Percentiles rank a stretch among this genome's conserved stretches.
These are phyloP conservation scores for Aspergillus ustus DNA, from an alignment of 2,329 filamentous ascomycete species.

Conservation along the genomic window DNA sequence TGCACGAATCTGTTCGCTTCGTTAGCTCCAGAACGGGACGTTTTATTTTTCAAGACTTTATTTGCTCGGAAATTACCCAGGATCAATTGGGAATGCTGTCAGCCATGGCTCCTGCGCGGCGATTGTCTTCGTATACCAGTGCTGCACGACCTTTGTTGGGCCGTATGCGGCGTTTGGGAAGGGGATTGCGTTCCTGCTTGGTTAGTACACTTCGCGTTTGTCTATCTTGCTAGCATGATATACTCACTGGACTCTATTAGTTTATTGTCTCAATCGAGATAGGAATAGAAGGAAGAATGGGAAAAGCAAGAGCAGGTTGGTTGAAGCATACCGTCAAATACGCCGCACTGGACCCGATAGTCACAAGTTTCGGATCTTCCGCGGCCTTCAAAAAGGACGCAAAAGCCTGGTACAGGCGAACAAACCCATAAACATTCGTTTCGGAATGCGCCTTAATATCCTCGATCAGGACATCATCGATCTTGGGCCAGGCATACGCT, in stretches of 20 bases:
- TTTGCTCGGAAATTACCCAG: conserved; percentile 8
- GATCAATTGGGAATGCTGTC: conserved; percentile 24
- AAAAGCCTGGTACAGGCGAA: conserved; percentile 22
- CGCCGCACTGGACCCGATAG: conserved; percentile 18
- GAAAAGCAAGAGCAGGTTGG: too few species aligned
- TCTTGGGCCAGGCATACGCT: conserved; percentile 20
- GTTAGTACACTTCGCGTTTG: too few species aligned
- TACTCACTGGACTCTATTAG: neutral
- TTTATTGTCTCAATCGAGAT: neutral
- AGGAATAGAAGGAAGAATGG: neutral
- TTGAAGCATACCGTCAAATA: conserved; percentile 8
- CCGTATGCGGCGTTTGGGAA: conserved; percentile 20
- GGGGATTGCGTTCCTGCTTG: conserved; percentile 12
- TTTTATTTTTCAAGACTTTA: neutral
- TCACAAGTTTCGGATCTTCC: conserved; percentile 21
- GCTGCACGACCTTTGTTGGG: conserved; percentile 19
- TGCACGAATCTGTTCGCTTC: conserved; percentile 24
- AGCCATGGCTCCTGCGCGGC: conserved; percentile 17
- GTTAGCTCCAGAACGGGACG: neutral
- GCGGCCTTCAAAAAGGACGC: conserved; percentile 15
- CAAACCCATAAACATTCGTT: conserved; percentile 40
- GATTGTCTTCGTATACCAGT: conserved; percentile 22
- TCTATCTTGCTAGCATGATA: too few species aligned
- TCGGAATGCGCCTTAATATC: conserved; percentile 35
- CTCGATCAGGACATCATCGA: conserved; percentile 19